These are phyloP conservation scores for Fraxinus paxiana DNA, from an alignment of 305 asterid species.

Conservation along the genomic window DNA sequence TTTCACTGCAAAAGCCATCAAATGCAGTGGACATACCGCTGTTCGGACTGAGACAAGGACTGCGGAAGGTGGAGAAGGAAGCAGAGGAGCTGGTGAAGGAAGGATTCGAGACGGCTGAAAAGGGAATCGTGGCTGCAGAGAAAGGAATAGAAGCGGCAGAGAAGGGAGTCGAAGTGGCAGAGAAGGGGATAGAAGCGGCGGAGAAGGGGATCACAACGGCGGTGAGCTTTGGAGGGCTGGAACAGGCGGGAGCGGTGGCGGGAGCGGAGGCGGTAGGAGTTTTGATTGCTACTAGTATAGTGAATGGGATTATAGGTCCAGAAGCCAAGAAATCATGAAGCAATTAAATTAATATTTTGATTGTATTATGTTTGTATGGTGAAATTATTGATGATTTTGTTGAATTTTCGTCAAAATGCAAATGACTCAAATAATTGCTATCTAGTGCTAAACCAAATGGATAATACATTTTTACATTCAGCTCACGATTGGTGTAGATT, in stretches of 20 bases:
- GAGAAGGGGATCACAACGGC: conserved; percentile 49
- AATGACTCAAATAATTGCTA: neutral
- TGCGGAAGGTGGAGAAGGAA: conserved; percentile 66
- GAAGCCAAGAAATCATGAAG: conserved; percentile 63
- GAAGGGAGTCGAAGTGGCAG: conserved; percentile 39
- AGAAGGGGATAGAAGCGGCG: conserved; percentile 46
- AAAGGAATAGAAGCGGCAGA: conserved; percentile 58
- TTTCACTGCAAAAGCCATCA: conserved; percentile 53
- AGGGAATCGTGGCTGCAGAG: conserved; percentile 55
- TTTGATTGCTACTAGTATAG: conserved; percentile 57
- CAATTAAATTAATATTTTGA: neutral
- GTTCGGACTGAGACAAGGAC: conserved; percentile 62
- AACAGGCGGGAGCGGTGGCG: conserved; percentile 69
- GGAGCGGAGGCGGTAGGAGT: conserved; percentile 66
- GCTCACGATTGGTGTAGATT: neutral
- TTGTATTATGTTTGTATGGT: neutral
- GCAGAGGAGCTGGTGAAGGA: conserved; percentile 73
- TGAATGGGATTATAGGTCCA: conserved; percentile 75
- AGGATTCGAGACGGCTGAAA: conserved; percentile 76
- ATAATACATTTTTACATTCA: neutral
- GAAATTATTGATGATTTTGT: neutral
- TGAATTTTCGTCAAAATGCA: neutral
- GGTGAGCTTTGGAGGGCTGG: conserved; percentile 56
- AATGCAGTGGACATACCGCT: conserved; percentile 69
- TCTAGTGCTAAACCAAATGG: neutral